phyloP scores from a whole-genome alignment of 2,329 filamentous ascomycete species.

The Hymenoscyphus scutula region DNA sequence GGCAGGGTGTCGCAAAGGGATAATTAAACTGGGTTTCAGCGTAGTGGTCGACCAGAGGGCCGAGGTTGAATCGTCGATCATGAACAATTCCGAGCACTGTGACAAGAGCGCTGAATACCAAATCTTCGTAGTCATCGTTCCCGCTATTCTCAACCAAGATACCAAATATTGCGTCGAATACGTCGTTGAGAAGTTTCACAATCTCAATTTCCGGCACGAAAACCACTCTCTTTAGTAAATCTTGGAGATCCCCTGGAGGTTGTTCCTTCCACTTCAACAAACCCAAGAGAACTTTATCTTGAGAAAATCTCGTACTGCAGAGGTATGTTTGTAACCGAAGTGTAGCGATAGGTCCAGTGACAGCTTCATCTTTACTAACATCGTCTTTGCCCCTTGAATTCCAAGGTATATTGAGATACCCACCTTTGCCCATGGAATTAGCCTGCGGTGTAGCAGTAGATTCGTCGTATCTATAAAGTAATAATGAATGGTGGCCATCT shows the following conservation, averaged over 20 bases:
- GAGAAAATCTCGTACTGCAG: conserved; percentile 92
- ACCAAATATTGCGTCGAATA: conserved; percentile 87
- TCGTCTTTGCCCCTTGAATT: conserved; percentile 64
- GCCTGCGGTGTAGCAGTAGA: conserved; percentile 68
- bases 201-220: conserved; percentile 98
- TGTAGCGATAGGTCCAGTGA: conserved; percentile 77
- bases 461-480: conserved; percentile 91
- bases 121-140: conserved; percentile 86
- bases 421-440: conserved; percentile 69
- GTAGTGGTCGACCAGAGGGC: conserved; percentile 87
- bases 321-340: conserved; percentile 79
- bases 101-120: conserved; percentile 87
- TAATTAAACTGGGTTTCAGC: conserved; percentile 88
- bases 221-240: conserved; percentile 75
- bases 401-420: conserved; percentile 85
- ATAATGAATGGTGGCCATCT: conserved; percentile 76
- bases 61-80: conserved; percentile 88
- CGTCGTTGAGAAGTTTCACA: conserved; percentile 86
- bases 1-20: conserved; percentile 83
- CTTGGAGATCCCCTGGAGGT: conserved; percentile 66
- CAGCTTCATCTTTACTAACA: conserved; percentile 66
- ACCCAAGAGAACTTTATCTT: conserved; percentile 81
- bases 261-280: conserved; percentile 84
- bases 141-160: conserved; percentile 89
- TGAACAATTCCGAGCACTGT: conserved; percentile 90